phyloP scores from a whole-genome alignment of 139 green algal genomes.

The Coelastrella sp. region DNA sequence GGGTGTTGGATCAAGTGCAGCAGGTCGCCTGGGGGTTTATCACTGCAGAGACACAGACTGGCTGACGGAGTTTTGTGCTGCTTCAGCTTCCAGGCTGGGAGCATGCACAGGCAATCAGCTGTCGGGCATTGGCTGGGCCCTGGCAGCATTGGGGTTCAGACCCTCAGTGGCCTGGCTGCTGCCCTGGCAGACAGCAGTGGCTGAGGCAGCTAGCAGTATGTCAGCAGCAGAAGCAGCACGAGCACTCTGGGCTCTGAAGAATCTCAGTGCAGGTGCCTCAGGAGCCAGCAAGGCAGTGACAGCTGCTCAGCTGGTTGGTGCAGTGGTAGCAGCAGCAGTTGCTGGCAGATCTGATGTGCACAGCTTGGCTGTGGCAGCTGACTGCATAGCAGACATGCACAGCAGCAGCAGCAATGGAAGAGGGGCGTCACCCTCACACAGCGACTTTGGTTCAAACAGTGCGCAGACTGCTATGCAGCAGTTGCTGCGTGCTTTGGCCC shows the following conservation, averaged over 20 bases:
- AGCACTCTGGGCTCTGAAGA: constrained; percentile 12
- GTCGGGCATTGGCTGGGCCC: constrained; percentile 4
- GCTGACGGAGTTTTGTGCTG: constrained; percentile 13
- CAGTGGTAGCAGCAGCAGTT: constrained; percentile 16
- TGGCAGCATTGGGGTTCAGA: background rate
- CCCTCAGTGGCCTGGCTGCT: constrained; percentile 24
- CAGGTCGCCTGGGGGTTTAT: background rate
- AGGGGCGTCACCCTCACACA: too few species aligned
- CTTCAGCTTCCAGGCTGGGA: background rate
- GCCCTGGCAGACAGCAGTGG: constrained; percentile 18
- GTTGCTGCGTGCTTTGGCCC: background rate
- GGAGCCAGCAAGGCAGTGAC: background rate
- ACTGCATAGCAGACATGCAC: background rate
- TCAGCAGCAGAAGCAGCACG: background rate
- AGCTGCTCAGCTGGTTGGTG: background rate
- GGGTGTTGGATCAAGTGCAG: background rate
- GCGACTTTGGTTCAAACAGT: too few species aligned
- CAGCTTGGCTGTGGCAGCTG: constrained; percentile 14
- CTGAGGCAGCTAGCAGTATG: background rate
- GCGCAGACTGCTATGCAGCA: background rate
- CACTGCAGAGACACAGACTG: constrained; percentile 12
- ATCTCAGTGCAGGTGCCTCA: background rate
- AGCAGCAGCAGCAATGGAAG: background rate
- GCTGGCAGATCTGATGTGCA: background rate
- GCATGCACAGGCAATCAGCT: constrained; percentile 25